A percentile compares a stretch with the other conserved stretches of the same genome.
Conservation (phyloP, 2,329 filamentous ascomycete genomes). For the Neoscytalidium dimidiatum region DNA sequence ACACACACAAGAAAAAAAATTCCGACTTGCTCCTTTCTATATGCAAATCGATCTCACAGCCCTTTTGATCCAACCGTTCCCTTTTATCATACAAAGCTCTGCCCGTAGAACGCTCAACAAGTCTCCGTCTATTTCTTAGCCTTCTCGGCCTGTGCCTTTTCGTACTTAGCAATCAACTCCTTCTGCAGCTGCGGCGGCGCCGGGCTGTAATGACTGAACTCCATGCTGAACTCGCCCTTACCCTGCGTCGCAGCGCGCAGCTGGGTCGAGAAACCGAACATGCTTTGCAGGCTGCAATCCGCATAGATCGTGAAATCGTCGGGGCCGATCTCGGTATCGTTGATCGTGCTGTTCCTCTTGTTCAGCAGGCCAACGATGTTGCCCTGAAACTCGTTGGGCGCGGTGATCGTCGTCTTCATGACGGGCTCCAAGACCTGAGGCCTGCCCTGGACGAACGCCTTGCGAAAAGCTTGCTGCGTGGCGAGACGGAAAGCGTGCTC, state of each 20-base stretch:
- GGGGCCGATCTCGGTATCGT: slow-evolving; percentile 88
- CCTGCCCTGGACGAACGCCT: slow-evolving; percentile 79
- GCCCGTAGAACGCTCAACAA: too few relatives aligned
- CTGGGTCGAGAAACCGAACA: slow-evolving; percentile 96
- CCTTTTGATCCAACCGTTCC: neutral
- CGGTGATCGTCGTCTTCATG: slow-evolving; percentile 97
- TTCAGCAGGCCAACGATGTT: slow-evolving; percentile 93
- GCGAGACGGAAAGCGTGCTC: slow-evolving; percentile 95
- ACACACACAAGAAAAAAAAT: neutral
- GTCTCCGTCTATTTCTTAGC: slow-evolving; percentile 47
- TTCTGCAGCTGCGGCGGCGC: slow-evolving; percentile 88
- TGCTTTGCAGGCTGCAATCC: slow-evolving; percentile 91
- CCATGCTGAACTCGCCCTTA: slow-evolving; percentile 98
- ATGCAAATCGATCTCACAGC: neutral
- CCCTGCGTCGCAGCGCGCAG: slow-evolving; percentile 92
- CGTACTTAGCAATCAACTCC: slow-evolving; percentile 67
- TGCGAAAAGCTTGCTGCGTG: slow-evolving; percentile 94
- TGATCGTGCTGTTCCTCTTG: slow-evolving; percentile 93
- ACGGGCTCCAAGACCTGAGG: slow-evolving; percentile 90
- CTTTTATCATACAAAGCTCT: neutral
- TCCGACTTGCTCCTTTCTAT: slow-evolving; percentile 4
- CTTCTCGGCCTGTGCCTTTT: slow-evolving; percentile 66
- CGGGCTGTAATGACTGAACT: slow-evolving; percentile 93
- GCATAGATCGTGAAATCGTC: slow-evolving; percentile 93
- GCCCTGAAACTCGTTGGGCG: slow-evolving; percentile 96